Percentiles rank a stretch among this genome's conserved stretches.
These are phyloP conservation scores for Darksidea phi DNA, from an alignment of 495 filamentous ascomycete genomes.

Conservation along the genomic window DNA sequence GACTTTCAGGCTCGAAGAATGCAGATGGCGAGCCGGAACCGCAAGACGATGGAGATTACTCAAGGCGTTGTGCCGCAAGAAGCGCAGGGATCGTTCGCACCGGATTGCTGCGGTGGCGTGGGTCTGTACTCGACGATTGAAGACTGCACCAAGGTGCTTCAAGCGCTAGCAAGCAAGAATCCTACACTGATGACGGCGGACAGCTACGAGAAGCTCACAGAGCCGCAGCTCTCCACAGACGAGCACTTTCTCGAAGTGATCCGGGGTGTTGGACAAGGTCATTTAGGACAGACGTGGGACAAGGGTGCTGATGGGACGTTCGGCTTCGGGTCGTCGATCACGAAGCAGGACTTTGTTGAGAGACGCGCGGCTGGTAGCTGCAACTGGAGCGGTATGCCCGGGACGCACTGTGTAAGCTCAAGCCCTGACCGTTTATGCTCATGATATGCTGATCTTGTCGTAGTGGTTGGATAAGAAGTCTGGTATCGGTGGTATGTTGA, in stretches of 20 bases:
- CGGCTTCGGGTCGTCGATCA: constrained; percentile 42
- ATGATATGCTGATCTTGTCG: neutral
- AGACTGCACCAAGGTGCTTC: constrained; percentile 54
- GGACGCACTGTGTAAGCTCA: constrained; percentile 39
- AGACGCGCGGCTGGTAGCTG: constrained; percentile 39
- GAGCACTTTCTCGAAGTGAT: constrained; percentile 27
- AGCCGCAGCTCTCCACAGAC: constrained; percentile 22
- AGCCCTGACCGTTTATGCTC: neutral
- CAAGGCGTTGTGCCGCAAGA: constrained; percentile 11
- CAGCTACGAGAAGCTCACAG: constrained; percentile 54
- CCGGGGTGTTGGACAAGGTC: constrained; percentile 7
- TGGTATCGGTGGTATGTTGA: constrained; percentile 21
- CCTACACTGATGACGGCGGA: constrained; percentile 45
- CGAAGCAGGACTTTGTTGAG: constrained; percentile 36
- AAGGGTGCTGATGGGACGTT: constrained; percentile 34
- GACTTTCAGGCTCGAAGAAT: constrained; percentile 35
- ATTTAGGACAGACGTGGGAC: constrained; percentile 27
- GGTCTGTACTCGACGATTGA: constrained; percentile 52
- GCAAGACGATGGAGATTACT: constrained; percentile 30
- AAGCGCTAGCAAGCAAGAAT: constrained; percentile 49
- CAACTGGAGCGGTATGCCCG: constrained; percentile 41
- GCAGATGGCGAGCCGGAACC: constrained; percentile 38
- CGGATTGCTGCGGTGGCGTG: constrained; percentile 52
- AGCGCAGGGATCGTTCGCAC: constrained; percentile 11
- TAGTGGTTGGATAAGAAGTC: constrained; percentile 20